Evolutionary conservation across 805 yeast genomes (phyloP).

Genomic region (Blastobotrys parvus): DNA sequence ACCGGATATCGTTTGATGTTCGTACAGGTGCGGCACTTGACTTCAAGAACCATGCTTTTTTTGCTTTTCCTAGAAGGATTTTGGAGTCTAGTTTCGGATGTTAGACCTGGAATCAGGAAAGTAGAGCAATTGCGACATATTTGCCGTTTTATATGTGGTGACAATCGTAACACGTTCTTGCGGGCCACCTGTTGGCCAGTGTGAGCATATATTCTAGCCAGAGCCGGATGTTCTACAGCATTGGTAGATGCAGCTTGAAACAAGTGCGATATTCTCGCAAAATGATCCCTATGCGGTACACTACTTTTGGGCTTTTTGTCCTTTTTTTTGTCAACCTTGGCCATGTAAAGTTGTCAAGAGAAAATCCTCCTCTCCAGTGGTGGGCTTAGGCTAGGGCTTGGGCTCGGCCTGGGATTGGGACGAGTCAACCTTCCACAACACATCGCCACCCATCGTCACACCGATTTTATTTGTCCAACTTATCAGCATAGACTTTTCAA

Average conservation of each 20-base stretch:
- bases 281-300: slow-evolving; percentile 33
- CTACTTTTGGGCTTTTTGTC: slow-evolving; percentile 18
- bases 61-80: slow-evolving; percentile 33
- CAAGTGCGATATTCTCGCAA: slow-evolving; percentile 23
- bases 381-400: too few relatives aligned
- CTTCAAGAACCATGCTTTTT: slow-evolving; percentile 40
- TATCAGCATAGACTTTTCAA: too few relatives aligned
- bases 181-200: slow-evolving; percentile 55
- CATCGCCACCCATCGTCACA: too few relatives aligned
- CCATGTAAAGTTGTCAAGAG: too few relatives aligned
- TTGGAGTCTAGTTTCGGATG: slow-evolving; percentile 32
- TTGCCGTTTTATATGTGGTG: slow-evolving; percentile 48
- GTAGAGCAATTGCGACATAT: slow-evolving; percentile 62
- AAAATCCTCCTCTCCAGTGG: too few relatives aligned
- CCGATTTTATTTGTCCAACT: too few relatives aligned
- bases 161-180: slow-evolving; percentile 55
- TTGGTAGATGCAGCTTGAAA: slow-evolving; percentile 25
- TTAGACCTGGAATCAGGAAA: slow-evolving; percentile 41
- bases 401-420: too few relatives aligned
- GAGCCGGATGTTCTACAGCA: slow-evolving; percentile 17
- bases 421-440: too few relatives aligned
- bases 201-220: slow-evolving; percentile 50
- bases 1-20: slow-evolving; percentile 48
- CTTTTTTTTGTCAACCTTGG: too few relatives aligned
- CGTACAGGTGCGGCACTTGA: slow-evolving; percentile 48